Evolutionary conservation across 2,329 filamentous ascomycete genomes (phyloP).

Genomic region (Verticillium nubilum): DNA sequence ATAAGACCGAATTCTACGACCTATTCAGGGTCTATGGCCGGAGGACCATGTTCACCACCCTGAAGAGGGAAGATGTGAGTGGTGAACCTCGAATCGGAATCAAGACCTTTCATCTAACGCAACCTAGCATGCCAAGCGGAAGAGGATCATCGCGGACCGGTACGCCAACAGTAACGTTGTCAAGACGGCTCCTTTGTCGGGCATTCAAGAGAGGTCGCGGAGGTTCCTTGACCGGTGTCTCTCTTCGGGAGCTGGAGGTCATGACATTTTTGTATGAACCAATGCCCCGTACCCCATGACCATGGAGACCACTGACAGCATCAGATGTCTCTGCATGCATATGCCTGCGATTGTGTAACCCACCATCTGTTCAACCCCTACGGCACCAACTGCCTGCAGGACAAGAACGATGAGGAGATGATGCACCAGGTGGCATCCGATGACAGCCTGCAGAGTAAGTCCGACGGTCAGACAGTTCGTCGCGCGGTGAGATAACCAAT

Average conservation of each 20-base stretch:
- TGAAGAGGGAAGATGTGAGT: constrained; percentile 48
- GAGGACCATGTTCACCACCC: constrained; percentile 56
- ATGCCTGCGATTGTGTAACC: constrained; percentile 64
- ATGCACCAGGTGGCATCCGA: constrained; percentile 67
- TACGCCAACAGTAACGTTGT: constrained; percentile 66
- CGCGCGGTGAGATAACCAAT: background rate
- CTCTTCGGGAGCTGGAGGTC: constrained; percentile 33
- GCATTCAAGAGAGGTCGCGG: constrained; percentile 51
- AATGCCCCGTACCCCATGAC: background rate
- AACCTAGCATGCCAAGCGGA: constrained; percentile 54
- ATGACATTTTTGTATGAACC: constrained; percentile 56
- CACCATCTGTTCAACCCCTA: constrained; percentile 65
- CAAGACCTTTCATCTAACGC: background rate
- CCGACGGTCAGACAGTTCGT: background rate
- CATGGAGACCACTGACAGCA: background rate
- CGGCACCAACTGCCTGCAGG: constrained; percentile 54
- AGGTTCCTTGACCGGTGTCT: constrained; percentile 50
- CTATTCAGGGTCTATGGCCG: constrained; percentile 53
- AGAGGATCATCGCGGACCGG: constrained; percentile 58
- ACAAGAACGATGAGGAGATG: constrained; percentile 52
- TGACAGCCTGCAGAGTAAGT: constrained; percentile 59
- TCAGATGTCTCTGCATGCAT: constrained; percentile 48
- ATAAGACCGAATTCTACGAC: constrained; percentile 61
- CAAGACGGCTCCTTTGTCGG: constrained; percentile 45
- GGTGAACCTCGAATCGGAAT: background rate